Evolutionary conservation across 1,139 yeast genomes (phyloP).

Genomic region (Yamadazyma friedrichii): DNA sequence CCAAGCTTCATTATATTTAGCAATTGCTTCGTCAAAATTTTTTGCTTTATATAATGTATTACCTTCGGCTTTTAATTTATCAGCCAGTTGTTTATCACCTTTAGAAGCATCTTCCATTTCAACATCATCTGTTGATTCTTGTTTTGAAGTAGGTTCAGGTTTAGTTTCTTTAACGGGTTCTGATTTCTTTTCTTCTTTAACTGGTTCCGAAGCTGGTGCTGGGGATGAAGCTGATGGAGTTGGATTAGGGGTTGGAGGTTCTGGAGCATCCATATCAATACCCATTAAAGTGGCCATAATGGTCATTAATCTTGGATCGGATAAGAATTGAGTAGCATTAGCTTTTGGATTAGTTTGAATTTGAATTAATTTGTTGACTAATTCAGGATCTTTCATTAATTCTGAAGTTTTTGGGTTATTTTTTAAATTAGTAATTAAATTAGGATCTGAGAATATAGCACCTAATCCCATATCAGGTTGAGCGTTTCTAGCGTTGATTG

Average conservation of each 20-base stretch:
- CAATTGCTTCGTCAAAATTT: slow-evolving; percentile 92
- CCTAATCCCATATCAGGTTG: slow-evolving; percentile 77
- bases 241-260: slow-evolving; percentile 14
- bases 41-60: slow-evolving; percentile 82
- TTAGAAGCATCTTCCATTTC: slow-evolving; percentile 30
- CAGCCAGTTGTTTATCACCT: slow-evolving; percentile 50
- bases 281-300: slow-evolving; percentile 88
- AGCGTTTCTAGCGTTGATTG: slow-evolving; percentile 42
- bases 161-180: slow-evolving; percentile 29
- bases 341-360: slow-evolving; percentile 76
- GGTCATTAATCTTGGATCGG: slow-evolving; percentile 87
- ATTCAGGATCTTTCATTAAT: slow-evolving; percentile 81
- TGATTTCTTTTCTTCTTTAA: slow-evolving; percentile 20
- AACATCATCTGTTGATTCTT: slow-evolving; percentile 27
- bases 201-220: slow-evolving; percentile 10
- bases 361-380: slow-evolving; percentile 68
- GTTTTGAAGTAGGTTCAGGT: slow-evolving; percentile 9
- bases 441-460: slow-evolving; percentile 77
- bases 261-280: slow-evolving; percentile 61
- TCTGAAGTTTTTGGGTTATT: slow-evolving; percentile 86
- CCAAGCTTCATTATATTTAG: slow-evolving; percentile 84
- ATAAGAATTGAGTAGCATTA: slow-evolving; percentile 58
- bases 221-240: slow-evolving; percentile 14
- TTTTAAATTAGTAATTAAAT: slow-evolving; percentile 69
- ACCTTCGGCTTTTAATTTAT: slow-evolving; percentile 79